Evolutionary conservation across 2,329 filamentous ascomycete species (phyloP), one percentile per base, ranked within the genome.

Genomic region (Anthostomella pinea): DNA sequence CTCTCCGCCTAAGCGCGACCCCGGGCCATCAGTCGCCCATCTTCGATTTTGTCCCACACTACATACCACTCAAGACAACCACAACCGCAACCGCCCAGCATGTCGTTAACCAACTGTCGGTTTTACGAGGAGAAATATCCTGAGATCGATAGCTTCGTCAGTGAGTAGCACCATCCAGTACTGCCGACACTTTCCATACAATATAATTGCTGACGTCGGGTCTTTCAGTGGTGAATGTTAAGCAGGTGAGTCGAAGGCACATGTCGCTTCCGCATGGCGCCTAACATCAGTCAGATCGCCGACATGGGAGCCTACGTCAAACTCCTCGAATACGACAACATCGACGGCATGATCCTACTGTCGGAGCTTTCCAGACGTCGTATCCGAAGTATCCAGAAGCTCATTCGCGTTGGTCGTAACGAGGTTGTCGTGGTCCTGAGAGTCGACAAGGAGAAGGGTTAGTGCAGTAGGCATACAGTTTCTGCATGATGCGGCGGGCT

Each of bases 291-390:
- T 32, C 54, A 93, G 86, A 98, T 98, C 64, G 93, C 93, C 66
- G 94, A 98, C 70, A 98, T 98, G 94, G 93, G 93, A 67, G 93
- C 94, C 58, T 98, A 98, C 67, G 94, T 98, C 62, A 98, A 98
- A 73, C 83, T 98, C 38, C 84, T 98, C 56, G 93, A 98, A 73
- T 98, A 98, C 71, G 93, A 98, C 70, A 96, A 97, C 72, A 98
- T 98, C 60, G 94, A 98, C 65, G 93, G 93, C 80, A 98, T 98
- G 94, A 98, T 98, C 60, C 75, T 98, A 52, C 87, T 98, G 51
- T 95, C 88, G 58, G 93, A 98, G 70, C 80, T 98, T 49, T 98
- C 94, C 42, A 83, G 93, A 76, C 81, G 93, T 79, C 93, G 93
- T 84, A 98, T 98, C 60, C 77, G 93, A 74, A 89, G 83, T 77